Conservation (phyloP, 73 alveolate species). For the Diophrys sp. region DNA sequence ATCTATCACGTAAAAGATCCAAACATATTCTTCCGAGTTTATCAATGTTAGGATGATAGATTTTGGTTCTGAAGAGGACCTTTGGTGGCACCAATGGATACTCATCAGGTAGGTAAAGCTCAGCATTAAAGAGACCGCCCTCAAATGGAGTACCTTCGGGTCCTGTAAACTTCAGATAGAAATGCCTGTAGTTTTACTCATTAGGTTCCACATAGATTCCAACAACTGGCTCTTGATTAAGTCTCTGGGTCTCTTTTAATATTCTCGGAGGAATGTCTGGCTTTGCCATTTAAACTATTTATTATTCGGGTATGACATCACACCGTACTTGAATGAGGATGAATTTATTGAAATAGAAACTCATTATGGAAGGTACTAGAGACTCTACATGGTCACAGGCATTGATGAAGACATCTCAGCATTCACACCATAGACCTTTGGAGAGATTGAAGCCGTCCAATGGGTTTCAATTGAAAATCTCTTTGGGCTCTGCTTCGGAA, state of each 20-base stretch:
- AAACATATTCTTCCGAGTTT: slow-evolving; percentile 83
- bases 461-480: not conserved
- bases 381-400: not conserved
- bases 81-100: slow-evolving; percentile 96
- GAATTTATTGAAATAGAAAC: not conserved
- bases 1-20: slow-evolving; percentile 84
- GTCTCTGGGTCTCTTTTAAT: slow-evolving; percentile 25
- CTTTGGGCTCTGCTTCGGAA: not conserved
- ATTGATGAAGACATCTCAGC: not conserved
- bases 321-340: not conserved
- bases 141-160: slow-evolving; percentile 90
- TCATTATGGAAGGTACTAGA: not conserved
- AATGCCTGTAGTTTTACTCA: slow-evolving; percentile 83
- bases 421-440: not conserved
- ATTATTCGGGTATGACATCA: not conserved
- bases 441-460: not conserved
- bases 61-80: slow-evolving; percentile 86
- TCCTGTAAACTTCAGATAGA: slow-evolving; percentile 87
- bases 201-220: slow-evolving; percentile 87
- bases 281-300: no score
- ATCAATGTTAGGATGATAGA: slow-evolving; percentile 94
- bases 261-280: no score
- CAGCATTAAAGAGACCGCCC: slow-evolving; percentile 84
- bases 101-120: slow-evolving; percentile 82
- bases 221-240: slow-evolving; percentile 41